Conservation (phyloP, 1,284 basidiomycete species). For the Apiotrichum laibachii region DNA sequence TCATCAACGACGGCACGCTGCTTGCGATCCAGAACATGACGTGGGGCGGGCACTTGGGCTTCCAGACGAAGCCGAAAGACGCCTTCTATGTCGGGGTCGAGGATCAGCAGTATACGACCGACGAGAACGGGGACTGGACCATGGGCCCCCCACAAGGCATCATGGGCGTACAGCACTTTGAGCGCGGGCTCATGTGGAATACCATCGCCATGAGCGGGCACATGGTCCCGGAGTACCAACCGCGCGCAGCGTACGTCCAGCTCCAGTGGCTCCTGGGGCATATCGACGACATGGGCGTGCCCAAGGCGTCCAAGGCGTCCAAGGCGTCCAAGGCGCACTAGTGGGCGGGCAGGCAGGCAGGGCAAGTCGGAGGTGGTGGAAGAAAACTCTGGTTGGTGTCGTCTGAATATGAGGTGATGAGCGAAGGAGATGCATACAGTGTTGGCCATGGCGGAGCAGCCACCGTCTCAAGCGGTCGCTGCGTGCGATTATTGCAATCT, state of each 20-base stretch:
- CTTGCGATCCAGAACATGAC: constrained; percentile 39
- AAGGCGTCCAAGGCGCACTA: too few species aligned
- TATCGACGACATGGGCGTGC: constrained; percentile 10
- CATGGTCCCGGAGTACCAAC: constrained; percentile 23
- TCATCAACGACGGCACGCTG: constrained; percentile 32
- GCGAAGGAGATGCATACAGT: too few species aligned
- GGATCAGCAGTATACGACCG: neutral
- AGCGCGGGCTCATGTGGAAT: constrained; percentile 25
- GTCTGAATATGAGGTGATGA: too few species aligned
- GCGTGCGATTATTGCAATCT: too few species aligned
- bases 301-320: too few species aligned
- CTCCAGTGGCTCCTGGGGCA: constrained; percentile 22
- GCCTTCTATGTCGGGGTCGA: neutral
- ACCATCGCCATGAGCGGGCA: constrained; percentile 24
- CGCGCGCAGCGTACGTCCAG: constrained; percentile 14
- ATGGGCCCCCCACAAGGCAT: constrained; percentile 8
- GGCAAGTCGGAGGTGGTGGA: too few species aligned
- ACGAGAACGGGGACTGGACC: neutral
- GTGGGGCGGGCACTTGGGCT: constrained; percentile 30
- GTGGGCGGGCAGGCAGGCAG: too few species aligned
- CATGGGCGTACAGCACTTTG: constrained; percentile 23
- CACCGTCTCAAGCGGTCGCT: too few species aligned
- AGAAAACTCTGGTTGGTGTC: too few species aligned
- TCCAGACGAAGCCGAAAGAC: constrained; percentile 16
- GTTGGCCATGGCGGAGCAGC: too few species aligned